These are phyloP conservation scores for Drechslerella coelobrocha DNA, from an alignment of 2,329 filamentous ascomycete species.

Conservation along the genomic window DNA sequence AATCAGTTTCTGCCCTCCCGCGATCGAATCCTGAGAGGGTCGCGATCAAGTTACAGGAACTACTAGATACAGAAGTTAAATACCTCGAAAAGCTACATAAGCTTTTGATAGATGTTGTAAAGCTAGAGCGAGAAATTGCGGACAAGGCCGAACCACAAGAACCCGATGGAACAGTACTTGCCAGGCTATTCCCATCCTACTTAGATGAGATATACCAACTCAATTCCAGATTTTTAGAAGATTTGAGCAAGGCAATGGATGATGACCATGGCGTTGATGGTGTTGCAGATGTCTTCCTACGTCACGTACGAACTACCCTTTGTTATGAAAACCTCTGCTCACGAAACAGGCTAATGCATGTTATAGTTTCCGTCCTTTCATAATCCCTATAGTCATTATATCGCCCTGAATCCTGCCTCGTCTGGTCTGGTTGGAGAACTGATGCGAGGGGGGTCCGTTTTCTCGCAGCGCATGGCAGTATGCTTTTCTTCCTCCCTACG, in stretches of 20 bases:
- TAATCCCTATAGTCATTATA: constrained; percentile 90
- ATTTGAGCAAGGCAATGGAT: constrained; percentile 69
- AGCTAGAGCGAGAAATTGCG: constrained; percentile 55
- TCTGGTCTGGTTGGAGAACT: constrained; percentile 40
- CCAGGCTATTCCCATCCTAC: constrained; percentile 79
- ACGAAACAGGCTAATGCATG: constrained; percentile 1
- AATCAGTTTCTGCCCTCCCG: constrained; percentile 37
- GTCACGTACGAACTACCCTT: constrained; percentile 21
- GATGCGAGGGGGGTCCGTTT: constrained; percentile 69
- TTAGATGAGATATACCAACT: constrained; percentile 80
- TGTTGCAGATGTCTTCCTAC: constrained; percentile 53
- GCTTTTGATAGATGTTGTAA: constrained; percentile 79
- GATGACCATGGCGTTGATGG: constrained; percentile 68
- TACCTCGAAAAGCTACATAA: constrained; percentile 89
- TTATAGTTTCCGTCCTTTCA: constrained; percentile 82
- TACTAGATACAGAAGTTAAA: constrained; percentile 77
- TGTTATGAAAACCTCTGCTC: neutral
- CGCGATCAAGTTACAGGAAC: constrained; percentile 70
- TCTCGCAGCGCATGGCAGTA: constrained; percentile 71
- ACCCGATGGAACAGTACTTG: constrained; percentile 74
- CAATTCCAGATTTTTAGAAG: constrained; percentile 80
- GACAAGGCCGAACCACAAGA: constrained; percentile 36
- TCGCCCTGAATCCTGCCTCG: constrained; percentile 59
- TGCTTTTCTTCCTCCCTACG: neutral
- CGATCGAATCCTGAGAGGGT: constrained; percentile 64